phyloP scores from a whole-genome alignment of 1,284 basidiomycete species.

The Tylopilus sp. region DNA sequence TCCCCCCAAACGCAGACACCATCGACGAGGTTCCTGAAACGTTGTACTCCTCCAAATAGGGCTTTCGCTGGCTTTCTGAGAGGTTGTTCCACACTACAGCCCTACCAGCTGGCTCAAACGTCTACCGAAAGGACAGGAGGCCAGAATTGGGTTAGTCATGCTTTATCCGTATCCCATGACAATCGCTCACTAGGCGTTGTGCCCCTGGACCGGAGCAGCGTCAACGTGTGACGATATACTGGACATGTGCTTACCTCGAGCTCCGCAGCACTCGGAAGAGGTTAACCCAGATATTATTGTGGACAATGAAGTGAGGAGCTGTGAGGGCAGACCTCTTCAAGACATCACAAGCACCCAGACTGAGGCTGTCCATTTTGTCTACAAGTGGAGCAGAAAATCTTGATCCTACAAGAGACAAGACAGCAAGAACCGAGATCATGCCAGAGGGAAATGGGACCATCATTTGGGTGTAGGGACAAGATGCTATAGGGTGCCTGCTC shows the following conservation, averaged over 20 bases:
- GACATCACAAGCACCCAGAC: no score
- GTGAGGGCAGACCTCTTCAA: slow-evolving; percentile 9
- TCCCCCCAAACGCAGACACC: slow-evolving; percentile 1
- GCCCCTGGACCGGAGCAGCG: no score
- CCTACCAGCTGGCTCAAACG: neutral
- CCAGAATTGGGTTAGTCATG: slow-evolving; percentile 20
- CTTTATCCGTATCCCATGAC: neutral
- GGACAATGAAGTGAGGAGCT: slow-evolving; percentile 2
- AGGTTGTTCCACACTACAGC: neutral
- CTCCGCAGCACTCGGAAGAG: neutral
- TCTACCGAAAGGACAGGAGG: slow-evolving; percentile 41
- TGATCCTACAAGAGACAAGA: neutral
- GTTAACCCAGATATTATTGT: neutral
- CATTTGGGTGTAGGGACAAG: neutral
- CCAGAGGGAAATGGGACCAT: neutral
- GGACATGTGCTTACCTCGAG: neutral
- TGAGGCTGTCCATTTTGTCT: slow-evolving; percentile 1
- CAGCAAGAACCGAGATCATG: neutral
- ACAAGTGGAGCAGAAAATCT: neutral
- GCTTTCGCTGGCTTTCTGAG: neutral
- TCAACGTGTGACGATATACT: no score
- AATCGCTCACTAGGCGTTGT: no score
- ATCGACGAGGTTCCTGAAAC: no score
- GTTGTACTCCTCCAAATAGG: neutral
- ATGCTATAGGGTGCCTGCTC: no score